Evolutionary conservation across 2,329 filamentous ascomycete genomes (phyloP).

Genomic region (Talaromyces sp.): DNA sequence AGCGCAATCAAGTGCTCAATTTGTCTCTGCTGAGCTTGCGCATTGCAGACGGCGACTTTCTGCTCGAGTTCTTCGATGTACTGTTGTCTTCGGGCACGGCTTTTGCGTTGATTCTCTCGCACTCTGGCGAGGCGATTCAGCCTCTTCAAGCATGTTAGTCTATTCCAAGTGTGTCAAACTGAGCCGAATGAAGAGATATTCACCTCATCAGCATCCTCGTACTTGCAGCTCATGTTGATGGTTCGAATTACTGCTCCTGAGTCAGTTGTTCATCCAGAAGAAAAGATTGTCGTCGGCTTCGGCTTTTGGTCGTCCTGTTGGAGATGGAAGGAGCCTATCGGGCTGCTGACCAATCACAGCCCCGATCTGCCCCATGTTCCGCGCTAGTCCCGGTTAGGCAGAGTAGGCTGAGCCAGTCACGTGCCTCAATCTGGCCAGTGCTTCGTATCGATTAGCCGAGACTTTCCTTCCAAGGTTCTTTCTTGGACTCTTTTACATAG

Average conservation of each 20-base stretch:
- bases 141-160: conserved; percentile 25
- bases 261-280: background rate
- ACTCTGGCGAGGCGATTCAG: conserved; percentile 41
- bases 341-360: background rate
- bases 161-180: background rate
- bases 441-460: background rate
- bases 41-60: conserved; percentile 30
- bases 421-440: background rate
- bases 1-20: conserved; percentile 35
- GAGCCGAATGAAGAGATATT: background rate
- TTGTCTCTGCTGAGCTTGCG: conserved; percentile 32
- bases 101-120: conserved; percentile 41
- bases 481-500: background rate
- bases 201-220: conserved; percentile 10
- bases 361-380: background rate
- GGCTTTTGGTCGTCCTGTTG: background rate
- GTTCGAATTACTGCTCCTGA: background rate
- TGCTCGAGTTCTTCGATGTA: conserved; percentile 39
- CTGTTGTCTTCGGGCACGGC: conserved; percentile 37
- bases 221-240: conserved; percentile 2
- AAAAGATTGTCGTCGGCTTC: background rate
- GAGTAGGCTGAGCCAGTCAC: background rate
- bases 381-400: background rate
- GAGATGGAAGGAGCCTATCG: background rate
- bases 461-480: background rate